Evolutionary conservation across 345 rosid genomes (phyloP).

Genomic region (Barbarea vulgaris): DNA sequence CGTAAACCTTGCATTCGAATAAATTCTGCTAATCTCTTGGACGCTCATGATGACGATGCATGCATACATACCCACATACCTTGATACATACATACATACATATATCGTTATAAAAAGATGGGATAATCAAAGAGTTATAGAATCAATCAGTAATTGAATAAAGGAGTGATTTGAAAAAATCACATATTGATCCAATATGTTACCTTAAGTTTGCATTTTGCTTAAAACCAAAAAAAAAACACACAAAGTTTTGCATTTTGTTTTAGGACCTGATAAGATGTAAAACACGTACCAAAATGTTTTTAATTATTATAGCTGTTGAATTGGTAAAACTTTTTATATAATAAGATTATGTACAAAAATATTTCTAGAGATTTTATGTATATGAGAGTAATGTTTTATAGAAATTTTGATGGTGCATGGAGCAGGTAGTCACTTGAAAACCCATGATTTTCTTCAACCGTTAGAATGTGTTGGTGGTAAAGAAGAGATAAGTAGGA

Average conservation of each 20-base stretch:
- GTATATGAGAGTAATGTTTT: neutral
- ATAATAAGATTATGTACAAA: neutral
- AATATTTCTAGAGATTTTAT: neutral
- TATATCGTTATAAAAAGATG: neutral
- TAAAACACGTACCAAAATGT: neutral
- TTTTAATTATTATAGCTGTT: neutral
- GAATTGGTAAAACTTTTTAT: neutral
- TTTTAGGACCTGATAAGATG: neutral
- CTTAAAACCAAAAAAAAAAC: too few relatives aligned
- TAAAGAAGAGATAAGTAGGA: slow-evolving; percentile 53
- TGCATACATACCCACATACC: neutral
- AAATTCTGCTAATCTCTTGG: neutral
- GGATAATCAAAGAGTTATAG: neutral
- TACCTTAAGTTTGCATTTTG: neutral
- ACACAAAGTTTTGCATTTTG: too few relatives aligned
- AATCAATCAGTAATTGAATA: neutral
- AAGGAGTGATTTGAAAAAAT: neutral
- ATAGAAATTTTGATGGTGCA: slow-evolving; percentile 8
- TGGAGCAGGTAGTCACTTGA: slow-evolving; percentile 55
- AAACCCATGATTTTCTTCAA: slow-evolving; percentile 84
- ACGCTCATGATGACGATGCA: neutral
- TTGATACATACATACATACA: neutral
- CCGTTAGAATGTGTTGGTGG: slow-evolving; percentile 61
- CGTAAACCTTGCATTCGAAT: neutral
- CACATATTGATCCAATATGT: neutral